Conservation (phyloP, 1,284 basidiomycete genomes). For the Leccinum solheimii region DNA sequence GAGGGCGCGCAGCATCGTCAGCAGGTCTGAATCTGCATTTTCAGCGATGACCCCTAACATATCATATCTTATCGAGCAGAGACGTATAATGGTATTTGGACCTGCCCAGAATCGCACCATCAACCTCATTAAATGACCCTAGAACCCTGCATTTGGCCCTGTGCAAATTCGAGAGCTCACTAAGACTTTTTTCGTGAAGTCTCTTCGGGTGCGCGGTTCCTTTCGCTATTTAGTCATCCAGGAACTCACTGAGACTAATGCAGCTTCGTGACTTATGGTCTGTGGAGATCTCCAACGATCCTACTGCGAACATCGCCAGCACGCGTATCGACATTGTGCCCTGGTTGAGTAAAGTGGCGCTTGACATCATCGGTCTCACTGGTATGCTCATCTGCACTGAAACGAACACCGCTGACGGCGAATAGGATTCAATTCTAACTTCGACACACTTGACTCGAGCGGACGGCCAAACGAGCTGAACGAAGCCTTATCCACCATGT, state of each 20-base stretch:
- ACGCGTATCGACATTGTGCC: constrained; percentile 48
- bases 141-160: constrained; percentile 58
- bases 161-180: constrained; percentile 55
- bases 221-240: not conserved
- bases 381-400: not conserved
- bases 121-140: not conserved
- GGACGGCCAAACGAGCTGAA: constrained; percentile 47
- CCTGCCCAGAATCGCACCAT: not conserved
- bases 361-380: constrained; percentile 69
- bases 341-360: constrained; percentile 57
- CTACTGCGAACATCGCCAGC: constrained; percentile 13
- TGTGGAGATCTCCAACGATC: constrained; percentile 31
- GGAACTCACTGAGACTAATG: not conserved
- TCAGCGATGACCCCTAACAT: not conserved
- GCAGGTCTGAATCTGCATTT: constrained; percentile 16
- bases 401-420: not conserved
- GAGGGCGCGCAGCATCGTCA: constrained; percentile 29
- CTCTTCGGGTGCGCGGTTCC: constrained; percentile 41
- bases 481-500: constrained; percentile 47
- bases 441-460: constrained; percentile 48
- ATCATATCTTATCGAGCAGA: constrained; percentile 8
- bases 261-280: constrained; percentile 52
- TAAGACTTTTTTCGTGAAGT: constrained; percentile 53
- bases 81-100: constrained; percentile 23
- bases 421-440: constrained; percentile 56